phyloP scores from a whole-genome alignment of 768 basidiomycete species.

The Dacryopinax spathularia region DNA sequence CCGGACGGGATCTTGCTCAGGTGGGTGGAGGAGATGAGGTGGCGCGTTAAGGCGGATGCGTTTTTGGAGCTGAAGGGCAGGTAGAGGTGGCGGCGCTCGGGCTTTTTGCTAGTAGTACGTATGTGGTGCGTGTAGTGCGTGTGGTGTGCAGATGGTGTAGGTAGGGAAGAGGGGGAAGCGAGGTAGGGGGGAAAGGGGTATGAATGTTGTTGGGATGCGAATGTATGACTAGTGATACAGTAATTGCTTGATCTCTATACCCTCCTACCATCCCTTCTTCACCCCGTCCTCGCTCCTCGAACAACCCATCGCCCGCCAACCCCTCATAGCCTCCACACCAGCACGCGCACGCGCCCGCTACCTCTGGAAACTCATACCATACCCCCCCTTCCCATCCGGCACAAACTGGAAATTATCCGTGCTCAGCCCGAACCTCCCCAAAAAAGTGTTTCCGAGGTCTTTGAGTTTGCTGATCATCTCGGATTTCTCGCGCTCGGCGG shows the following conservation, averaged over 20 bases:
- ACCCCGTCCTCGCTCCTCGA: background rate
- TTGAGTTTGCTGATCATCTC: slow-evolving; percentile 93
- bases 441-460: slow-evolving; percentile 73
- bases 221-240: background rate
- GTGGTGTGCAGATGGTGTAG: too few species aligned
- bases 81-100: background rate
- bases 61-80: background rate
- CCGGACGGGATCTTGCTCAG: background rate
- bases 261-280: background rate
- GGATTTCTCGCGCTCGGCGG: slow-evolving; percentile 71
- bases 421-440: slow-evolving; percentile 84
- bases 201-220: background rate
- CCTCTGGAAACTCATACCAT: slow-evolving; percentile 65
- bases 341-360: too few species aligned
- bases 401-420: slow-evolving; percentile 96
- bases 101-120: background rate
- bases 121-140: background rate
- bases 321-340: too few species aligned
- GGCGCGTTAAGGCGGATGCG: background rate
- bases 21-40: background rate
- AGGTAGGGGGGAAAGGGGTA: background rate
- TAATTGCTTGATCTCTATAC: background rate
- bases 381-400: slow-evolving; percentile 89
- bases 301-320: too few species aligned
- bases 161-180: background rate